phyloP scores from a whole-genome alignment of 768 basidiomycete genomes.

The Mycena floridula region DNA sequence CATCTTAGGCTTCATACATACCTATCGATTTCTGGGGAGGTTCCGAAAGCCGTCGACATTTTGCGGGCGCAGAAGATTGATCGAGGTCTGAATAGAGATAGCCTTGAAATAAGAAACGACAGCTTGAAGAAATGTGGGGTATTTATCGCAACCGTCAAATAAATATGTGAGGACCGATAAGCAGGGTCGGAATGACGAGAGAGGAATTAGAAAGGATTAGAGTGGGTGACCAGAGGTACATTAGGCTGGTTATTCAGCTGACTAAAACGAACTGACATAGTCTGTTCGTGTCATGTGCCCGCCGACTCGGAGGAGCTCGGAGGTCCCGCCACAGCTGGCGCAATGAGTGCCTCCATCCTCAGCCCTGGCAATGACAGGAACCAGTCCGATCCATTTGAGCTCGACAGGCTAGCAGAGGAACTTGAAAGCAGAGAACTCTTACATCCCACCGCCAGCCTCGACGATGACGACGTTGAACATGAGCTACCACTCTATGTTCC shows the following conservation, averaged over 20 bases:
- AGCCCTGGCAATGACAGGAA: too few relatives aligned
- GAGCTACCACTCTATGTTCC: constrained; percentile 64
- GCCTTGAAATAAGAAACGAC: background rate
- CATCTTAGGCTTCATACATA: background rate
- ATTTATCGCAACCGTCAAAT: background rate
- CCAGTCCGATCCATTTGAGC: constrained; percentile 63
- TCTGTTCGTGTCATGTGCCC: too few relatives aligned
- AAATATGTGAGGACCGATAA: background rate
- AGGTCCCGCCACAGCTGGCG: too few relatives aligned
- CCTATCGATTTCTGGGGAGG: background rate
- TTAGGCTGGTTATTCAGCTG: too few relatives aligned
- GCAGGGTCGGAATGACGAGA: background rate
- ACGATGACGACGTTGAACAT: constrained; percentile 36
- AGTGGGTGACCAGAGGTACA: background rate
- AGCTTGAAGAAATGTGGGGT: background rate
- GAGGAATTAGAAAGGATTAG: background rate
- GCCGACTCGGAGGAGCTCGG: too few relatives aligned
- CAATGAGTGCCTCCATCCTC: too few relatives aligned
- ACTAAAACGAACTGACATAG: too few relatives aligned
- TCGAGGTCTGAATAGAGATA: too few relatives aligned
- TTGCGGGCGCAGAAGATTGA: too few relatives aligned
- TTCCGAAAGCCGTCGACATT: too few relatives aligned
- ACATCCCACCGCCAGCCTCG: constrained; percentile 8
- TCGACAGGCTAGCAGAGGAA: constrained; percentile 70
- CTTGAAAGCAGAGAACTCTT: constrained; percentile 49